Percentiles rank a stretch among this genome's conserved stretches.
phyloP scores from a whole-genome alignment of 768 basidiomycete genomes.

The Phylloporus rhodoxanthus region DNA sequence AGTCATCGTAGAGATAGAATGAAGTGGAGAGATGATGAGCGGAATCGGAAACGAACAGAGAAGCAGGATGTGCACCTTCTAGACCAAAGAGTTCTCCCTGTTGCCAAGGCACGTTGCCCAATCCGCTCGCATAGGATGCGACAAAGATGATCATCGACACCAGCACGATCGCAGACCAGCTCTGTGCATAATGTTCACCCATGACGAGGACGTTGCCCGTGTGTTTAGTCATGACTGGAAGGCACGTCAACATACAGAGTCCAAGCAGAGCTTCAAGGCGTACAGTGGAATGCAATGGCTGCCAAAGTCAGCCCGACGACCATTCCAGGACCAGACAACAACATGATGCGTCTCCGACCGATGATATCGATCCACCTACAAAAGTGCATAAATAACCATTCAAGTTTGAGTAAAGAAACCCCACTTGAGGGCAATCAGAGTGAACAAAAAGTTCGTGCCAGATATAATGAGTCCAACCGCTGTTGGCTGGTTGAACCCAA shows the following conservation, averaged over 20 bases:
- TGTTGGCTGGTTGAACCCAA: constrained; percentile 78
- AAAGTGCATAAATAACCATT: neutral
- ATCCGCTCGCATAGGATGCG: constrained; percentile 71
- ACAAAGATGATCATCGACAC: constrained; percentile 81
- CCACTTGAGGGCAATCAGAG: constrained; percentile 65
- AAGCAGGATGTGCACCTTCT: constrained; percentile 40
- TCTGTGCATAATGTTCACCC: constrained; percentile 50
- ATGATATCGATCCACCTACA: constrained; percentile 53
- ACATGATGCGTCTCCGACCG: constrained; percentile 65
- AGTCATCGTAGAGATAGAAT: too few species aligned
- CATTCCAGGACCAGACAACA: constrained; percentile 71
- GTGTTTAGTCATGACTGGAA: constrained; percentile 50
- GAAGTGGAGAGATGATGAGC: neutral
- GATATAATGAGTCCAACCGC: constrained; percentile 76
- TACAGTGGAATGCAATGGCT: constrained; percentile 55
- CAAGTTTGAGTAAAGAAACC: neutral
- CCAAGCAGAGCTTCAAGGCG: neutral
- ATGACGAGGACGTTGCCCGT: constrained; percentile 58
- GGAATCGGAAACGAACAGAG: too few species aligned
- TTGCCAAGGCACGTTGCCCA: constrained; percentile 83
- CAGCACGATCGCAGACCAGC: constrained; percentile 67
- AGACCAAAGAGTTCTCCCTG: constrained; percentile 80
- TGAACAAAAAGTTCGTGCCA: constrained; percentile 75
- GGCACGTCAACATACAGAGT: neutral
- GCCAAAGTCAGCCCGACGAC: constrained; percentile 57